Evolutionary conservation across 306 rosid genomes (phyloP).

Genomic region (Cicer bijugum): DNA sequence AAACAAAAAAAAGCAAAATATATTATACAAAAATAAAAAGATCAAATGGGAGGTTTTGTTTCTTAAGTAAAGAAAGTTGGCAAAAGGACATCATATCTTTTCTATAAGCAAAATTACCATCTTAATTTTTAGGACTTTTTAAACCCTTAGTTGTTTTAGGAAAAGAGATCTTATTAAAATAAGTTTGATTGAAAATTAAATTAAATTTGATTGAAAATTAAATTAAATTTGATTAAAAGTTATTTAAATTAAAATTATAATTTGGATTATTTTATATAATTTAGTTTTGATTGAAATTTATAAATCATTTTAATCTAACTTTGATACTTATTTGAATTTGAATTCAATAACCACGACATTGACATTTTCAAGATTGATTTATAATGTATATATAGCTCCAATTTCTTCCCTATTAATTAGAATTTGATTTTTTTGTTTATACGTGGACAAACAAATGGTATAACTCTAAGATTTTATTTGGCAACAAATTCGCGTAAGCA

Average conservation of each 20-base stretch:
- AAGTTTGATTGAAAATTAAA: too few species aligned
- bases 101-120: neutral
- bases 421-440: neutral
- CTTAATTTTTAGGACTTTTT: too few species aligned
- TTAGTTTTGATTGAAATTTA: too few species aligned
- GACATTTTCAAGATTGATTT: slow-evolving; percentile 19
- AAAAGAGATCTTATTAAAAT: too few species aligned
- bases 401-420: neutral
- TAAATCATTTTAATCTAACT: too few species aligned
- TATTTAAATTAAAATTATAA: too few species aligned
- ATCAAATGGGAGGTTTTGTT: neutral
- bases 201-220: too few species aligned
- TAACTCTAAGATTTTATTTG: neutral
- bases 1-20: too few species aligned
- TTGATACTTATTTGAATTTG: neutral
- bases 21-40: too few species aligned
- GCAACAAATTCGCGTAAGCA: slow-evolving; percentile 11
- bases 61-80: slow-evolving; percentile 32
- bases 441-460: neutral
- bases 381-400: neutral
- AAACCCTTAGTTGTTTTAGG: too few species aligned
- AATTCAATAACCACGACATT: slow-evolving; percentile 46
- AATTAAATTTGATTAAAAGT: too few species aligned
- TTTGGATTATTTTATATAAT: too few species aligned
- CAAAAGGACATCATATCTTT: slow-evolving; percentile 39